Base-by-base conservation (phyloP, 2,329 filamentous ascomycete genomes). In the Zelopaecilomyces penicillatus region DNA sequence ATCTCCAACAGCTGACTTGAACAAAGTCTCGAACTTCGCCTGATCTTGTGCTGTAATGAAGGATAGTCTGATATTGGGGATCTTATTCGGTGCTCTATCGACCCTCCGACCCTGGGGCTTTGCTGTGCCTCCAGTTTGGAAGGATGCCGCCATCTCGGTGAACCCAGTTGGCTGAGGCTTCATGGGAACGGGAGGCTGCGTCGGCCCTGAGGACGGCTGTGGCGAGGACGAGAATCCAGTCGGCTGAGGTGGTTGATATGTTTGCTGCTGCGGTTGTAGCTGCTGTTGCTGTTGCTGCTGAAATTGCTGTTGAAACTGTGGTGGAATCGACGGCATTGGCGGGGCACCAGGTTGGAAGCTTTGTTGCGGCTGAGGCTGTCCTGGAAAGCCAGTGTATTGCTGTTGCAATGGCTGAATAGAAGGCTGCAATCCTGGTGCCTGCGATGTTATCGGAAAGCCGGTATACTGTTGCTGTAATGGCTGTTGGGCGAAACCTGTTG, bases 11-110 rank as follows among this genome's bases (percentile, higher is more conserved):
- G 93, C 91, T 44, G 90, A 95, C 69, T 93, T 96, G 74, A 98
- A 98, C 36, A 98, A 70, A 46, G 93, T 93, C 71, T 98, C 93
- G 57, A 98, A 98, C 68, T 95, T 96, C 58, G 87, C 79, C 66
- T 98, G 93, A 61, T 98, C 93, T 58, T 85, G 81, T 28, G 87
- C 90, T 3, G 91, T 96, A 59, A 98, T 95, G 64, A 98, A 98
- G 3, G 90, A 95, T 49, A 98, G 70, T 41, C 93, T 79, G 53
- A 97, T 94, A 62, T 86, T 97, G 29, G 93, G 93, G 45, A 98
- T 96, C 69, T 85, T 93, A 55, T 78, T 82, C 9, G 75, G 68
- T 37, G 72, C 64, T 57, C 79, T 81, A 46, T 70, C 65, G 6
- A 70, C 62, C 48, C 70, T 62, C 50, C 69, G 66, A 28, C 69